Base-by-base conservation (phyloP, 768 basidiomycete species). In the Boletus bicolor region DNA sequence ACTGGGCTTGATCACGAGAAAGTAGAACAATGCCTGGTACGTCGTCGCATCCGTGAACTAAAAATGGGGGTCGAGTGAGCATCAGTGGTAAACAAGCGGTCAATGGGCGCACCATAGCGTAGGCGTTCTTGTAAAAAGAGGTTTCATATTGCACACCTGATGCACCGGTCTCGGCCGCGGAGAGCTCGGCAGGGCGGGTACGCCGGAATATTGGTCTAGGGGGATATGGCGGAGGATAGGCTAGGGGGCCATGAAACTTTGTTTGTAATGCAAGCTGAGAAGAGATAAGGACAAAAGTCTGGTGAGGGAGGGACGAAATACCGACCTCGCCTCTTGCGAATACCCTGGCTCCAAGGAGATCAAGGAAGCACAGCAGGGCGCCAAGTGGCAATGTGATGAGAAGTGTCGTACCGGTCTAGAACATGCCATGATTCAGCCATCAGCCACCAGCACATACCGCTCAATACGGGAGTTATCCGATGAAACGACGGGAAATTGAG, bases 11-110 rank as follows among this genome's bases (percentile, higher is more conserved):
- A 93, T 84, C 48, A 92, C 87, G 57, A 93, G 79, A 73, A 93
- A 93, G 68, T 93, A 92, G 76, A 93, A 92, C 4, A 93, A 78
- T 0, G 91, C 86, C 73, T 89, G 88, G 70, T 90, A 92, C 17
- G 90, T 88, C 5, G 86, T 89, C 38, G 86, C 74, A 64, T 92
- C 90, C 41, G 86, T 85, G 71, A 92, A 92, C 89, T 91, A 60
- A 15, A 19, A 26, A 7, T 30, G 14, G 54, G 49, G 38, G 28
- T 10, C 19, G 24, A 49, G 42, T 65, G 39, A 64, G 58, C n/a
- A 48, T 30, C 36, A 36, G 36, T 24, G 5, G 19, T n/a, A 48
- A 36, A 47, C 46, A 12, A 19, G 45, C 19, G 57, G 38, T 12
- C 19, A 44, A 47, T 2, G 46, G 32, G 62, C 83, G 36, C 56